Conservation (phyloP, 2,329 filamentous ascomycete genomes). For the Xylariaceae sp. region DNA sequence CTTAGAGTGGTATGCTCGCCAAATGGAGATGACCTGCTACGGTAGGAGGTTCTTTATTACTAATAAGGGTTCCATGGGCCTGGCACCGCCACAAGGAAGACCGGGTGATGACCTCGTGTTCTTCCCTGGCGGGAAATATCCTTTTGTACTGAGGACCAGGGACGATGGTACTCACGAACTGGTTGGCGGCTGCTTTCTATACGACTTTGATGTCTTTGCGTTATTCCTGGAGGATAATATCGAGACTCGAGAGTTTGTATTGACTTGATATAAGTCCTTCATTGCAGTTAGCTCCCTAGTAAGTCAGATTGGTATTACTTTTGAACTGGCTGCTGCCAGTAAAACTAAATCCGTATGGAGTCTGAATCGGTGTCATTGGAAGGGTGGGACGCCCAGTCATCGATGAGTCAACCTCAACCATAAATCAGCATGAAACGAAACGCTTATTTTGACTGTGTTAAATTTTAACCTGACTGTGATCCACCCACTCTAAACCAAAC, state of each 20-base stretch:
- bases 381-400: too few relatives aligned
- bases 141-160: slow-evolving; percentile 13
- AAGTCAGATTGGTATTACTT: neutral
- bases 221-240: slow-evolving; percentile 2
- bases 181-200: slow-evolving; percentile 20
- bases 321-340: neutral
- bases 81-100: slow-evolving; percentile 10
- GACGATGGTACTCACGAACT: slow-evolving; percentile 10
- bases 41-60: slow-evolving; percentile 17
- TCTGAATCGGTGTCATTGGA: too few relatives aligned
- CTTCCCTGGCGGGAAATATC: slow-evolving; percentile 16
- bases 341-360: neutral
- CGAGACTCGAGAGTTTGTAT: slow-evolving; percentile 6
- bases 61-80: slow-evolving; percentile 17
- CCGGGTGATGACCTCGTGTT: slow-evolving; percentile 14
- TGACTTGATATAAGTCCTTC: neutral
- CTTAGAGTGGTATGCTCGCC: slow-evolving; percentile 5
- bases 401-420: too few relatives aligned
- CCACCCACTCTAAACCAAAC: too few relatives aligned
- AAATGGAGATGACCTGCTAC: slow-evolving; percentile 14
- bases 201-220: slow-evolving; percentile 19
- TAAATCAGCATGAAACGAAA: too few relatives aligned
- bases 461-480: too few relatives aligned
- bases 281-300: neutral
- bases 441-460: too few relatives aligned